These are phyloP conservation scores for Lichtheimia ramosa DNA, from an alignment of 371 early-diverging fungal species.

Conservation along the genomic window DNA sequence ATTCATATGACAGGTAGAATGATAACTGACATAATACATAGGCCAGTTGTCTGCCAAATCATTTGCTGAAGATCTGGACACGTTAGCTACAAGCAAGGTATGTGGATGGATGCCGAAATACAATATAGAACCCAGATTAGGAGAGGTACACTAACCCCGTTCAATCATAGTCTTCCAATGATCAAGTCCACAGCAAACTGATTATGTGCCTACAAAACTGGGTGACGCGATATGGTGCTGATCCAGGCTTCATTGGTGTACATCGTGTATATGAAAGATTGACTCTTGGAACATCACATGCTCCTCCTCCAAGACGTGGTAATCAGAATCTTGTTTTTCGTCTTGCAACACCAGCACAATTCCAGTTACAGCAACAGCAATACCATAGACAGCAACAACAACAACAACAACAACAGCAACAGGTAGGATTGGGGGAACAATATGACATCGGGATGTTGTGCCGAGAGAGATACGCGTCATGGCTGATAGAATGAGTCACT, in stretches of 20 bases:
- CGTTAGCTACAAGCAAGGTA: slow-evolving; percentile 34
- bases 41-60: slow-evolving; percentile 42
- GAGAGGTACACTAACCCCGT: neutral
- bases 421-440: too few relatives aligned
- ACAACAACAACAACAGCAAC: neutral
- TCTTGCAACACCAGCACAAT: neutral
- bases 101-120: neutral
- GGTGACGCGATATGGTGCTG: slow-evolving; percentile 25
- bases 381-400: slow-evolving; percentile 4
- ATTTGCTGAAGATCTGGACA: slow-evolving; percentile 40
- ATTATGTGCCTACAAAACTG: slow-evolving; percentile 41
- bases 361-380: slow-evolving; percentile 10
- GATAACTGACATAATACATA: slow-evolving; percentile 1
- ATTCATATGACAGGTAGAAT: too few relatives aligned
- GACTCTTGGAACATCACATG: slow-evolving; percentile 20
- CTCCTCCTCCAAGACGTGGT: neutral
- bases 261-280: slow-evolving; percentile 31
- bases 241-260: slow-evolving; percentile 32
- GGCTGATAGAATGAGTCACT: neutral
- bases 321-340: neutral
- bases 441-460: too few relatives aligned
- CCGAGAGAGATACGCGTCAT: too few relatives aligned
- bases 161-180: slow-evolving; percentile 24
- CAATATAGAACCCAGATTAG: neutral
- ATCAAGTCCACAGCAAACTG: slow-evolving; percentile 37